A percentile compares a stretch with the other conserved stretches of the same genome.
phyloP scores from a whole-genome alignment of 129 eudicot genomes.

The Cynara cardunculus region DNA sequence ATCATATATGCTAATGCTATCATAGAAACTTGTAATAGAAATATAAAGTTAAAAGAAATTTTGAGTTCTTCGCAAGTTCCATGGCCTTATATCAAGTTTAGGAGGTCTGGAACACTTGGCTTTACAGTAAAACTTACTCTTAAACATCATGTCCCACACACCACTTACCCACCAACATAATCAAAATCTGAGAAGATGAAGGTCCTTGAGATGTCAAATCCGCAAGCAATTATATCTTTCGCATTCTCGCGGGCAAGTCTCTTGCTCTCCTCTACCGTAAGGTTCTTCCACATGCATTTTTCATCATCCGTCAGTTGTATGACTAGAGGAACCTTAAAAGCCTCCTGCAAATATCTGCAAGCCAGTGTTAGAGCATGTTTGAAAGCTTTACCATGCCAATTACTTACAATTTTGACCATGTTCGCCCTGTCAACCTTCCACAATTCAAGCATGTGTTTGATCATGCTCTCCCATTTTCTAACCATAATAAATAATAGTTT shows the following conservation, averaged over 20 bases:
- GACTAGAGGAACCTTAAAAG: slow-evolving; percentile 91
- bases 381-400: background rate
- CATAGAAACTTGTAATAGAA: no score
- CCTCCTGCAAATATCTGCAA: slow-evolving; percentile 93
- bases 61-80: no score
- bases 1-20: no score
- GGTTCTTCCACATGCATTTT: slow-evolving; percentile 90
- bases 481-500: background rate
- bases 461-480: background rate
- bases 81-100: no score
- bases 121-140: no score
- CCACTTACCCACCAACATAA: slow-evolving; percentile 85
- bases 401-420: background rate
- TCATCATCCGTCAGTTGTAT: slow-evolving; percentile 93
- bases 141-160: no score
- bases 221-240: slow-evolving; percentile 95
- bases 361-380: background rate
- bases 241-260: slow-evolving; percentile 98
- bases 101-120: no score
- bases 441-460: background rate
- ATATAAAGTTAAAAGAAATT: no score
- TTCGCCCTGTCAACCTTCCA: background rate
- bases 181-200: slow-evolving; percentile 88
- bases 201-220: slow-evolving; percentile 86
- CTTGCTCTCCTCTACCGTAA: slow-evolving; percentile 82